phyloP scores from a whole-genome alignment of 192 early-diverging fungal species.

The Rhizophagus sp. region DNA sequence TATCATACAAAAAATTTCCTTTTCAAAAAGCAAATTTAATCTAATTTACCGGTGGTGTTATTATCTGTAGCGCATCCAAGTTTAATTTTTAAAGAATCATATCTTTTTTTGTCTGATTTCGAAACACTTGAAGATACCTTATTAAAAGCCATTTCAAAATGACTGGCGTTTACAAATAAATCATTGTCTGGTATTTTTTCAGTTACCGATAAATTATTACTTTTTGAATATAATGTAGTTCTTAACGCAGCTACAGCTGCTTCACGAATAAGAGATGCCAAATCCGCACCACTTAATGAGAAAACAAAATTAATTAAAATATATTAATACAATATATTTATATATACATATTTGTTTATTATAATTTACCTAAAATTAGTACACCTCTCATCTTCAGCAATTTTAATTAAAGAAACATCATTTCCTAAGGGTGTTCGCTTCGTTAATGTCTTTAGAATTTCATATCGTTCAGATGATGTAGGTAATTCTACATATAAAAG shows the following conservation, averaged over 20 bases:
- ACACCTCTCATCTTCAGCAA: conserved; percentile 68
- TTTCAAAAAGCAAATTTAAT: no score
- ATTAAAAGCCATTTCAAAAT: conserved; percentile 83
- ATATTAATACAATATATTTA: not conserved
- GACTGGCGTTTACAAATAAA: conserved; percentile 54
- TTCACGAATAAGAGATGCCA: conserved; percentile 74
- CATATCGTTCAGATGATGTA: conserved; percentile 70
- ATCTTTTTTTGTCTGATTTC: conserved; percentile 49
- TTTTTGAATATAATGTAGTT: conserved; percentile 50
- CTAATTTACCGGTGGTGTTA: not conserved
- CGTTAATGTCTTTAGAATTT: conserved; percentile 83
- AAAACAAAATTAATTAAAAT: not conserved
- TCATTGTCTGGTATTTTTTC: conserved; percentile 28
- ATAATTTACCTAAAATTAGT: conserved; percentile 54
- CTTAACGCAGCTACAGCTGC: conserved; percentile 84
- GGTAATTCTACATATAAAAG: conserved; percentile 98
- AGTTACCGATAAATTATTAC: conserved; percentile 32
- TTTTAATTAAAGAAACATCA: conserved; percentile 54
- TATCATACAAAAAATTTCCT: no score
- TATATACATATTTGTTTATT: not conserved
- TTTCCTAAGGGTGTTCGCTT: conserved; percentile 73
- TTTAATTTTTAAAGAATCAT: conserved; percentile 46
- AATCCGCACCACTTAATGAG: conserved; percentile 66
- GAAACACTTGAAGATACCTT: conserved; percentile 84
- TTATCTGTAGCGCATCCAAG: conserved; percentile 41